Conservation (phyloP, 2,329 filamentous ascomycete genomes). For the Xylariaceae sp. region DNA sequence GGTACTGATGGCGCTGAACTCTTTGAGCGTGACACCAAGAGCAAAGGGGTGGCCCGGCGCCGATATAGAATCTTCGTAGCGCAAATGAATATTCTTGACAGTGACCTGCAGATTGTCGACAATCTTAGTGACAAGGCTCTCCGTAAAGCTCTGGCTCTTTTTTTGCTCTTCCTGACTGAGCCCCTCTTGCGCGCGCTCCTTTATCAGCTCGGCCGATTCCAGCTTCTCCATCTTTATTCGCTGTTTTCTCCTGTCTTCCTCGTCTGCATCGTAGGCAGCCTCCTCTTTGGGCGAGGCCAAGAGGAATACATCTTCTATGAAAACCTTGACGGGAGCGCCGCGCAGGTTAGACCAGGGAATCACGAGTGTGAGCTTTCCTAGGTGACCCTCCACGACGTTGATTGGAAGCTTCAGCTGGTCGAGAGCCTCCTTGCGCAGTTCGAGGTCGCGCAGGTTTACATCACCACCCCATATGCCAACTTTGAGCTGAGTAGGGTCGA, state of each 20-base stretch:
- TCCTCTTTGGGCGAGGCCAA: constrained; percentile 94
- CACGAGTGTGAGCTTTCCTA: constrained; percentile 83
- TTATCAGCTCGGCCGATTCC: constrained; percentile 89
- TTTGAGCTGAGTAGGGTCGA: constrained; percentile 95
- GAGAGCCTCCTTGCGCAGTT: constrained; percentile 88
- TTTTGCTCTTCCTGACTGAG: constrained; percentile 93
- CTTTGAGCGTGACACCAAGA: constrained; percentile 83
- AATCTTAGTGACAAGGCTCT: constrained; percentile 91
- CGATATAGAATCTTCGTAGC: constrained; percentile 96
- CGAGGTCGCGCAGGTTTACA: constrained; percentile 87
- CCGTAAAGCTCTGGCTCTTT: constrained; percentile 95
- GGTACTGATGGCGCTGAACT: constrained; percentile 95
- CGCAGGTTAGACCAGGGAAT: constrained; percentile 98
- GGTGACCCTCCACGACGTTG: constrained; percentile 92
- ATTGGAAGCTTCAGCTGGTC: constrained; percentile 95
- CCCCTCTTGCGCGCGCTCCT: constrained; percentile 86
- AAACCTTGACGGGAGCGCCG: constrained; percentile 88
- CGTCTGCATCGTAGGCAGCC: constrained; percentile 84
- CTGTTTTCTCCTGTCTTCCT: constrained; percentile 81
- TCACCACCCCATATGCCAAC: constrained; percentile 99
- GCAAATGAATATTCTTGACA: constrained; percentile 96
- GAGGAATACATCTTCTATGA: constrained; percentile 95
- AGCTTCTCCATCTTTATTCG: constrained; percentile 98
- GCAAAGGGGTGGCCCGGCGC: constrained; percentile 93
- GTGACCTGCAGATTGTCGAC: constrained; percentile 97